Evolutionary conservation across 2,329 filamentous ascomycete genomes (phyloP).

Genomic region (Ascochyta clinopodiicola): DNA sequence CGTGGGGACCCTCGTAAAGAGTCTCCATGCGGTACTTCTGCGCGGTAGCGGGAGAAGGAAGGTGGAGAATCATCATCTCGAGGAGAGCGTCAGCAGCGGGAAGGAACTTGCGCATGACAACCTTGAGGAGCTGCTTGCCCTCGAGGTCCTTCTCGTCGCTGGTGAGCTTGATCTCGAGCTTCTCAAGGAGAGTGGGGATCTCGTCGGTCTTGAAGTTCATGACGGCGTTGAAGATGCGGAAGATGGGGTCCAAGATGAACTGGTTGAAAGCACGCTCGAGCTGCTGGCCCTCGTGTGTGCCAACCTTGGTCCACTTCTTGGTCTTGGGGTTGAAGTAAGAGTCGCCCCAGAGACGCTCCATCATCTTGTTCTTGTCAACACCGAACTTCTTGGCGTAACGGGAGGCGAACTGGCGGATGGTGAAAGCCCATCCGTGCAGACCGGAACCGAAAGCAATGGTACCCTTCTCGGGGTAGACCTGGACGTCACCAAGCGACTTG

Average conservation of each 20-base stretch:
- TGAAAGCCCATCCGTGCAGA: constrained; percentile 99
- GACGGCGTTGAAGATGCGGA: constrained; percentile 95
- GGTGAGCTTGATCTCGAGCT: constrained; percentile 93
- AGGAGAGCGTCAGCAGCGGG: constrained; percentile 96
- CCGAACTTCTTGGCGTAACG: constrained; percentile 99
- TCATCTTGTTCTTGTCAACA: constrained; percentile 99
- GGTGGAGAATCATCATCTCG: constrained; percentile 99
- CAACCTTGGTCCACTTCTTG: constrained; percentile 99
- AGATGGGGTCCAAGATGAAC: constrained; percentile 99
- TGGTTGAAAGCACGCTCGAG: constrained; percentile 99
- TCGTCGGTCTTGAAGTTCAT: constrained; percentile 99
- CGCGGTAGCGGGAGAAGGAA: constrained; percentile 93
- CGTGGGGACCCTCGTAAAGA: constrained; percentile 94
- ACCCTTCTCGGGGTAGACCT: constrained; percentile 97
- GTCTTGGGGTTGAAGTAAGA: constrained; percentile 99
- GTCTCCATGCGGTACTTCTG: constrained; percentile 99
- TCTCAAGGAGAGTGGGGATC: constrained; percentile 79
- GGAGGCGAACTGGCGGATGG: constrained; percentile 93
- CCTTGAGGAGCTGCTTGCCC: constrained; percentile 97
- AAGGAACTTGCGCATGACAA: constrained; percentile 98
- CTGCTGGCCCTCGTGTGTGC: constrained; percentile 80
- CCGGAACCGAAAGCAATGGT: constrained; percentile 99
- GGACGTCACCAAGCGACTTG: constrained; percentile 94
- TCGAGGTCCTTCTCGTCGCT: constrained; percentile 89
- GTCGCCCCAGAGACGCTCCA: constrained; percentile 99